A percentile compares a stretch with the other conserved stretches of the same genome.
Conservation (phyloP, 305 asterid species). For the Rubia peregrina region DNA sequence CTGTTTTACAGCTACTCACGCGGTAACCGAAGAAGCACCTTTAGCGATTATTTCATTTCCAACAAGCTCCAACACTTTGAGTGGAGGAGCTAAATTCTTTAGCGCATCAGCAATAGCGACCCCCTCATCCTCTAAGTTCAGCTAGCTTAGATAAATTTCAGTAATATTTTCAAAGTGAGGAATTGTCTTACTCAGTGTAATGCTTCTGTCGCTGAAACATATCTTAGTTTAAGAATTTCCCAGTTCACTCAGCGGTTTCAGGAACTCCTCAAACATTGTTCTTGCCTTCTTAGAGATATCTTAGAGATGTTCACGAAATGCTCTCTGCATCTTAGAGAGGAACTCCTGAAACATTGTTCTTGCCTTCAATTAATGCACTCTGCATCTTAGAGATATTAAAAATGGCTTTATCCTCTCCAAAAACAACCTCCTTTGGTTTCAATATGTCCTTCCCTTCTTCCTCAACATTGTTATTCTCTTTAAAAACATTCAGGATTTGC, state of each 20-base stretch:
- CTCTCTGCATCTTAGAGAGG: no score
- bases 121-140: not conserved
- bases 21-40: slow-evolving; percentile 58
- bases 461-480: slow-evolving; percentile 38
- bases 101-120: slow-evolving; percentile 2
- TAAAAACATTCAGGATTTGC: slow-evolving; percentile 68
- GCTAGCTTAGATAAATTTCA: not conserved
- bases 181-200: not conserved
- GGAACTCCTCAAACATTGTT: no score
- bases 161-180: not conserved
- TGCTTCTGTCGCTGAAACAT: slow-evolving; percentile 89
- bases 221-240: slow-evolving; percentile 67
- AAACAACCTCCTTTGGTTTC: slow-evolving; percentile 29
- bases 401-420: slow-evolving; percentile 31
- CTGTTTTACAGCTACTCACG: slow-evolving; percentile 48
- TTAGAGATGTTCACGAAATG: no score
- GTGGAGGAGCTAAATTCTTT: not conserved
- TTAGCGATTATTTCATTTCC: slow-evolving; percentile 81
- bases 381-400: slow-evolving; percentile 87
- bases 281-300: no score
- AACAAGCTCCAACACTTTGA: slow-evolving; percentile 31
- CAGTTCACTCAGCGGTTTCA: slow-evolving; percentile 61
- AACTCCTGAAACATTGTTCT: no score
- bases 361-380: slow-evolving; percentile 79
- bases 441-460: slow-evolving; percentile 29